A percentile compares a stretch with the other conserved stretches of the same genome.
These are phyloP conservation scores for Oryza punctata DNA, from an alignment of 176 grass and related monocot genomes.

Conservation along the genomic window DNA sequence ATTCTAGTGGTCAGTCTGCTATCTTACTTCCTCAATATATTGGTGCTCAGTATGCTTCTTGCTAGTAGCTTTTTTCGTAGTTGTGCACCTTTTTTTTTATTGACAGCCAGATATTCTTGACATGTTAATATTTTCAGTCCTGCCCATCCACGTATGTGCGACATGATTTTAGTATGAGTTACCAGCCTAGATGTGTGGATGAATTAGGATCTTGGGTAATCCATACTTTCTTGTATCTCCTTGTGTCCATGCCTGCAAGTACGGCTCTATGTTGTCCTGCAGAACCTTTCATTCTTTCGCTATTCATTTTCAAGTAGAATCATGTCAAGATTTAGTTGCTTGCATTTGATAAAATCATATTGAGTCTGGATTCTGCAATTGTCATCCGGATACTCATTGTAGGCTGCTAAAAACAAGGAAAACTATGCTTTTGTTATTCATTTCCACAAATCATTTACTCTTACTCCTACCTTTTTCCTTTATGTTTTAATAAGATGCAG, in stretches of 20 bases:
- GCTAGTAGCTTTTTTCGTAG: slow-evolving; percentile 10
- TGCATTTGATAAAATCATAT: neutral
- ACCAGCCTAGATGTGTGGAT: no score
- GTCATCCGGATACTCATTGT: neutral
- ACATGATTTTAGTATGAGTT: neutral
- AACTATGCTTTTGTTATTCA: neutral
- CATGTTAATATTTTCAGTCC: slow-evolving; percentile 13
- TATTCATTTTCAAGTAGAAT: neutral
- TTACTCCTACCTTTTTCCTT: neutral
- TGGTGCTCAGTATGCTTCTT: neutral
- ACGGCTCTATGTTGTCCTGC: neutral
- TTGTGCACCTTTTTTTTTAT: neutral
- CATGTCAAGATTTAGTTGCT: neutral
- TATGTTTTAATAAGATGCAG: neutral
- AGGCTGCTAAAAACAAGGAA: neutral
- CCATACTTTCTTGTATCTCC: neutral
- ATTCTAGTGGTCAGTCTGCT: slow-evolving; percentile 48
- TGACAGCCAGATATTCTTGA: neutral
- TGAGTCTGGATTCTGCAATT: neutral
- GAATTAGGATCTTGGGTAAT: neutral
- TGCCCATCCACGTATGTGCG: neutral
- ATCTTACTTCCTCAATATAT: slow-evolving; percentile 29
- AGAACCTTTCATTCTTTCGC: neutral
- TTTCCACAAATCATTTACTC: neutral
- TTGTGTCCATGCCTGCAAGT: neutral